Evolutionary conservation across 257 asterid genomes (phyloP).

Genomic region (Fraxinus pennsylvanica): DNA sequence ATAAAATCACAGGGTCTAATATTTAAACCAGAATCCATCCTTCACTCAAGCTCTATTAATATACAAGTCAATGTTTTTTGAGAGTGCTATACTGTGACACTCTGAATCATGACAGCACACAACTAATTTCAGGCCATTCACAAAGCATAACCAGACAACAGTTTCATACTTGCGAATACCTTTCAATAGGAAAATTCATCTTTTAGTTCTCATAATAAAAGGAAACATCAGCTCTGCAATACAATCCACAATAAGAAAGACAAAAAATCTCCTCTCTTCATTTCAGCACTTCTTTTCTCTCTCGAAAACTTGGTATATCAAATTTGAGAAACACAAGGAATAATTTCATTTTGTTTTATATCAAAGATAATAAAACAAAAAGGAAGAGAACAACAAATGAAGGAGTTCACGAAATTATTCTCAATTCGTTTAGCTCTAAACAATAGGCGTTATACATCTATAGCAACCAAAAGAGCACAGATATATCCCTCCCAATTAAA

Average conservation of each 20-base stretch:
- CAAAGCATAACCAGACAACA: neutral
- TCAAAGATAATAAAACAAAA: neutral
- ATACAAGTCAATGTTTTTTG: neutral
- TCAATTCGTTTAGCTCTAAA: neutral
- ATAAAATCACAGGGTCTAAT: neutral
- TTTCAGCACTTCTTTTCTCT: neutral
- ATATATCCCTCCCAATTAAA: neutral
- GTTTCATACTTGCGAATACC: neutral
- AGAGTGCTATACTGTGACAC: neutral
- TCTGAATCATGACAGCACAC: neutral
- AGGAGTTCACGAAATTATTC: neutral
- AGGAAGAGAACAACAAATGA: neutral
- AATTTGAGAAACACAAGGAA: neutral
- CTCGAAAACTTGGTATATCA: neutral
- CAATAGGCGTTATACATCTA: neutral
- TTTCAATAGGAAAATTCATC: neutral
- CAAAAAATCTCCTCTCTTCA: neutral
- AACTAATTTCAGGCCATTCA: neutral
- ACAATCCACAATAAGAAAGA: neutral
- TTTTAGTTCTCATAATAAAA: neutral
- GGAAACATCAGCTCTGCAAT: conserved; percentile 3
- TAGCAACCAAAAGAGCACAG: neutral
- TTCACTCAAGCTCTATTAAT: neutral
- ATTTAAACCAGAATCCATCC: neutral
- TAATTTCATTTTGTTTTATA: neutral